Percentiles rank a stretch among this genome's conserved stretches.
Evolutionary conservation across 306 rosid genomes (phyloP).

Genomic region (Phaseolus lunatus): DNA sequence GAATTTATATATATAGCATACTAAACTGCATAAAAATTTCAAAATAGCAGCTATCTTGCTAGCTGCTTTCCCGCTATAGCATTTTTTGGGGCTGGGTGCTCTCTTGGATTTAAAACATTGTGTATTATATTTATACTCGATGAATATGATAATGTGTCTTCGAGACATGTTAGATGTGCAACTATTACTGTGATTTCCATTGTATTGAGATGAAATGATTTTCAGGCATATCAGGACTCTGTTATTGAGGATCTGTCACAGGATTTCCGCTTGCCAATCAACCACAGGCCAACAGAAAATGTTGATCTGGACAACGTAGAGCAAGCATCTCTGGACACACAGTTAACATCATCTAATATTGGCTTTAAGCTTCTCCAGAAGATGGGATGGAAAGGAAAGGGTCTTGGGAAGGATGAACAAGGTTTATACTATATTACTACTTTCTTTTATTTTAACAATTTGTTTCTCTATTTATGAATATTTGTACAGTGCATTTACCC

Average conservation of each 20-base stretch:
- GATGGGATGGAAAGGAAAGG: conserved; percentile 99
- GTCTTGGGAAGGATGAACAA: conserved; percentile 98
- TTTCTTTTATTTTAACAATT: background rate
- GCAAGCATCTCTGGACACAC: conserved; percentile 91
- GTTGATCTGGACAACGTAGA: conserved; percentile 94
- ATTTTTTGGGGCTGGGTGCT: background rate
- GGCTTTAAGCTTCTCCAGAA: conserved; percentile 98
- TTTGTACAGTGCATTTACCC: background rate
- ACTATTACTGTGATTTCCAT: conserved; percentile 5
- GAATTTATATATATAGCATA: too few relatives aligned
- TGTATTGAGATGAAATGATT: conserved; percentile 28
- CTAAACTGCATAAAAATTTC: too few relatives aligned
- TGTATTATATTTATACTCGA: background rate
- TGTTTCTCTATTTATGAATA: conserved; percentile 1
- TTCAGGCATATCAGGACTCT: conserved; percentile 59
- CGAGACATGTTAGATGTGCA: conserved; percentile 17
- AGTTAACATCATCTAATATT: conserved; percentile 79
- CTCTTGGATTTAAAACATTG: too few relatives aligned
- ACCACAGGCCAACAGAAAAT: conserved; percentile 93
- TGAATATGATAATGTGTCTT: conserved; percentile 2
- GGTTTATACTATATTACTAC: conserved; percentile 53
- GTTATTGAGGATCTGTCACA: conserved; percentile 65
- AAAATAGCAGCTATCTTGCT: too few relatives aligned
- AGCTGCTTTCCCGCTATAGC: too few relatives aligned
- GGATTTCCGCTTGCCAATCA: conserved; percentile 87